phyloP scores from a whole-genome alignment of 2,329 filamentous ascomycete genomes.

The Talaromyces sp. region DNA sequence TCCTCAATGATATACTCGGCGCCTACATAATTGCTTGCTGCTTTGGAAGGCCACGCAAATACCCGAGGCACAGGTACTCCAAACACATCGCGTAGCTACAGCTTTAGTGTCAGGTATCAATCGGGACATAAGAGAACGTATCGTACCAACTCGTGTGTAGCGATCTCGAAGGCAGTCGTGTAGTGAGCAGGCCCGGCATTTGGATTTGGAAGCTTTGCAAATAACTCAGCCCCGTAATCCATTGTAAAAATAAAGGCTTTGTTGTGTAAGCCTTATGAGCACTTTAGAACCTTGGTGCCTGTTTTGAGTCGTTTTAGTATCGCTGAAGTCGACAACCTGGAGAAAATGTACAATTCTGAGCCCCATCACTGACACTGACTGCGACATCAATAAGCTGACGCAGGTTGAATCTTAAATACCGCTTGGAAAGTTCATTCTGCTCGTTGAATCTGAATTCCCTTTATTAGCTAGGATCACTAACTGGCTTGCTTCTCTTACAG shows the following conservation, averaged over 20 bases:
- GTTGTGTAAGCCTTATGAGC: conserved; percentile 16
- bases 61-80: conserved; percentile 27
- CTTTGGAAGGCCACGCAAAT: conserved; percentile 19
- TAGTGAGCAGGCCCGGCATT: conserved; percentile 15
- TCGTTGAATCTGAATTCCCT: conserved; percentile 11
- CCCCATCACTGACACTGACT: conserved; percentile 1
- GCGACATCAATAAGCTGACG: conserved; percentile 12
- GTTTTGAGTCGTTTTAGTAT: conserved; percentile 1
- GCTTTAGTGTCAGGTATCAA: neutral
- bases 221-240: conserved; percentile 15
- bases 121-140: neutral
- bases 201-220: conserved; percentile 18
- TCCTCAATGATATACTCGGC: conserved; percentile 27
- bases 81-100: conserved; percentile 24
- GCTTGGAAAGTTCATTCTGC: conserved; percentile 13
- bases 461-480: neutral
- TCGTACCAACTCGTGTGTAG: conserved; percentile 18
- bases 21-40: conserved; percentile 22
- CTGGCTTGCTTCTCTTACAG: neutral
- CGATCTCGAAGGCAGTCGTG: conserved; percentile 18
- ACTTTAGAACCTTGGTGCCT: conserved; percentile 13
- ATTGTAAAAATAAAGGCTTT: conserved; percentile 16
- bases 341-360: neutral
- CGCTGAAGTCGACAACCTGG: neutral
- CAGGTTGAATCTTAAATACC: conserved; percentile 16